Evolutionary conservation across 2,329 filamentous ascomycete species (phyloP), one percentile per base, ranked within the genome.

Genomic region (Thielaviopsis punctulata): DNA sequence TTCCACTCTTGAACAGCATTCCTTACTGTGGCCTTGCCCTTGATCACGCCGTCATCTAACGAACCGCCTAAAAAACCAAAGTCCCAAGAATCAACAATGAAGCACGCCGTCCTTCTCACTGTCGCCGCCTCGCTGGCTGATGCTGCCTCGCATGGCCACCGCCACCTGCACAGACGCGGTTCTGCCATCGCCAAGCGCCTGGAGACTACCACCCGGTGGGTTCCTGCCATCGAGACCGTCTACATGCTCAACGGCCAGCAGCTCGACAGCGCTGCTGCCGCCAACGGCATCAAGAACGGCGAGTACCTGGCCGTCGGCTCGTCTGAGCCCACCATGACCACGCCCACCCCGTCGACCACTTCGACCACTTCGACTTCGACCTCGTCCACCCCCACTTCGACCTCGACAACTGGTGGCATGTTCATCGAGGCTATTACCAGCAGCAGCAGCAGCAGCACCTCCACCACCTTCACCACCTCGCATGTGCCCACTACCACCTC

Each of bases 251-350:
- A 83, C 56, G 50, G 49, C 19, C 82, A 81, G 56, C 60, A 79
- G 61, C 57, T 69, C 59, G 69, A 71, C 51, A 67, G 75, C 55
- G 66, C 75, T 0, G 75, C 87, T 55, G 87, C 87, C 51, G 74
- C 82, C 68, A 63, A 76, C 52, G 86, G 87, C 57, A 73, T 96
- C 59, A 68, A 74, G 53, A 75, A 82, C 56, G 84, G 87, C 50
- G 75, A 77, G 46, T 92, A 79, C 69, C 71, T 82, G 46, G 69
- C 84, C 48, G 69, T 83, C 45, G 76, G 78, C 58, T 76, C 79
- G 62, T 70, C 73, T 45, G 68, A 67, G 13, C 76, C 76, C 48
- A 55, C 53, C 47, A 43, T 52, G 12, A 73, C 72, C 9, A 76
- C 75, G 59, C 64, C 62, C 43, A 63, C 72, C 60, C 58, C 47